Base-by-base conservation (phyloP, 2,329 filamentous ascomycete genomes). In the Teratosphaeria epicoccoides region DNA sequence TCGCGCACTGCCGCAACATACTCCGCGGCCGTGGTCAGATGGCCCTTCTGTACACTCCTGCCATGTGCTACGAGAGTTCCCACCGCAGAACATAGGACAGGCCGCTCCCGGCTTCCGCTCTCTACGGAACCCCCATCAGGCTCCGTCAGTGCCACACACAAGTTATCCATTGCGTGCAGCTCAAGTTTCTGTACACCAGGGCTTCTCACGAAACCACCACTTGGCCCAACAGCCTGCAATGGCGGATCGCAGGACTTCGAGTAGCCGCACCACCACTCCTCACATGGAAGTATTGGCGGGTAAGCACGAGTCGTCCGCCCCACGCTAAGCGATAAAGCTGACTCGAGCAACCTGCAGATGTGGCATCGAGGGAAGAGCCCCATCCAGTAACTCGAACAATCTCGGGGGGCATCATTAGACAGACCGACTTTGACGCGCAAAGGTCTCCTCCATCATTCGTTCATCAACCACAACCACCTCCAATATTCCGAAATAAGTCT, bases 241-340 rank as follows among this genome's bases (percentile, higher is more conserved):
- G 40, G 55, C 61, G 29, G 68, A 68, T 54, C 66, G 71, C 6
- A 68, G 70, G 40, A 64, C 68, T 1, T 75, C 73, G 37, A 68
- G 68, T 54, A 65, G 71, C 6, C 68, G 70, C 43, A 64, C 68
- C 1, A 75, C 73, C 23, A 75, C 70, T 14, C 68, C 71, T 25
- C 68, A 71, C 45, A 74, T 76, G 71, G 73, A 76, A 51, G 70
- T 71, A 52, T 59, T 75, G 51, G 71, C 73, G 61, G 72, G 72
- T 74, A 60, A 58, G 63, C 64, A 23, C 22, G 24, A 46, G 22
- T 28, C 24, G 28, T 28, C n/a, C 12, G 25, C 47, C 22, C 24
- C 29, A 6, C 29, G 33, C 33, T 40, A 40, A 20, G n/a, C 33
- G 33, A 20, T 9, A 20, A 17, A 23, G 46, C 53, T 53, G 33